Conservation (phyloP, 176 grass and related monocot genomes). For the bread wheat (Triticum aestivum) region IWGSC_CS_RefSeq_v2.1 NC_057799.1:64447840-64448339, state of each 20-base stretch:
- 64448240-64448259: conserved; percentile 98
- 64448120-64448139: conserved; percentile 13
- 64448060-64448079: neutral
- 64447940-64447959: neutral
- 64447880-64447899: no score
- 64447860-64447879: no score
- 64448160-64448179: conserved; percentile 95
- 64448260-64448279: conserved; percentile 96
- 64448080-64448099: neutral
- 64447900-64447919: no score
- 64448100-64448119: neutral
- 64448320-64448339: neutral
- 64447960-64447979: neutral
- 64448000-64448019: neutral
- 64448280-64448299: conserved; percentile 37
- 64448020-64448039: neutral
- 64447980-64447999: neutral
- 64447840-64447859: no score
- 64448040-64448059: neutral
- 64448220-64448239: conserved; percentile 97
- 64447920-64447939: no score
- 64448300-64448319: neutral
- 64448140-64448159: neutral
- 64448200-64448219: conserved; percentile 83
- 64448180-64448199: conserved; percentile 99